These are phyloP conservation scores for Fragaria ananassa DNA, from an alignment of 306 rosid species.

Conservation along the genomic window DNA sequence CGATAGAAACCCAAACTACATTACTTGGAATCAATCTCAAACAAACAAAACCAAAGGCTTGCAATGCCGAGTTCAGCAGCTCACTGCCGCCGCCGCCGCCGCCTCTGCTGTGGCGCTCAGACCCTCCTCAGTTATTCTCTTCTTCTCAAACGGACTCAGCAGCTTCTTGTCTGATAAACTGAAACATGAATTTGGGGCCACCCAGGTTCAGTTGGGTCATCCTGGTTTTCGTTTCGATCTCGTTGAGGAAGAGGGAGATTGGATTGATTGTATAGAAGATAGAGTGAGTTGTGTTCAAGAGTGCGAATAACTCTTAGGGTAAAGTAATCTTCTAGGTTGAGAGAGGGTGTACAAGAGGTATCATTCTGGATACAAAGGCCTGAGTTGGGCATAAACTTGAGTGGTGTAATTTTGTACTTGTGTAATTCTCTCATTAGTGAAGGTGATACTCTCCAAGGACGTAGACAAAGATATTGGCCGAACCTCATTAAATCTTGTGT, in stretches of 20 bases:
- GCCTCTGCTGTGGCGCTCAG: conserved; percentile 51
- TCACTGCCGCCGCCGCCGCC: conserved; percentile 54
- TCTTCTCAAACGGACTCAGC: conserved; percentile 67
- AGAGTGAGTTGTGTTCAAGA: too few species aligned
- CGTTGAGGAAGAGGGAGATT: conserved; percentile 56
- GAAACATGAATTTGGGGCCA: conserved; percentile 51
- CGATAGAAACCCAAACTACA: conserved; percentile 69
- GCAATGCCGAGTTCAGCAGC: conserved; percentile 52
- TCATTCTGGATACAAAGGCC: too few species aligned
- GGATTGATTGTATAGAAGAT: conserved; percentile 37
- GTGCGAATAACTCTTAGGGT: too few species aligned
- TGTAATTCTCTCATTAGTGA: too few species aligned
- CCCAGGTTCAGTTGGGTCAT: conserved; percentile 46
- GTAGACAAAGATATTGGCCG: too few species aligned
- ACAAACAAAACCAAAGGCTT: conserved; percentile 52
- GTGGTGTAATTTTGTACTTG: too few species aligned
- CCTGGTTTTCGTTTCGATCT: conserved; percentile 30
- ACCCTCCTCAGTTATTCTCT: conserved; percentile 72
- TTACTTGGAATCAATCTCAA: conserved; percentile 51
- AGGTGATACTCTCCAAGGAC: too few species aligned
- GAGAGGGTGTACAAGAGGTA: too few species aligned
- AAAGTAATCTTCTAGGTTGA: too few species aligned
- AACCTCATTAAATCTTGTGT: too few species aligned
- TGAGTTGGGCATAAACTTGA: too few species aligned
- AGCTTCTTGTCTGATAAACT: conserved; percentile 38